Evolutionary conservation across 2,329 filamentous ascomycete genomes (phyloP).

Genomic region (Talaromyces islandicus): DNA sequence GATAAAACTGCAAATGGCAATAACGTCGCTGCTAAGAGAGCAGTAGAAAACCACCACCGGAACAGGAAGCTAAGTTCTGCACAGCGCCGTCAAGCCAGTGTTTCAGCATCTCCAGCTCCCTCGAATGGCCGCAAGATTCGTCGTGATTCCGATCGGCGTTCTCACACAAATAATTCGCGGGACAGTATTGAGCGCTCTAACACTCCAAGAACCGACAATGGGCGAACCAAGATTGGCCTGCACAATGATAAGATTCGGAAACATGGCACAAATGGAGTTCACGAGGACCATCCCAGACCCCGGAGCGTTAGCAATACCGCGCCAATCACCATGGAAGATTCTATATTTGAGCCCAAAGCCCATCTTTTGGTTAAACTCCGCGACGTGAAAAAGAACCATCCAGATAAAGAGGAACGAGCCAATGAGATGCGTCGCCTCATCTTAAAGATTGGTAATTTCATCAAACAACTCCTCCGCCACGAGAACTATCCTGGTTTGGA

Average conservation of each 20-base stretch:
- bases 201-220: slow-evolving; percentile 33
- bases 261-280: slow-evolving; percentile 26
- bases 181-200: slow-evolving; percentile 38
- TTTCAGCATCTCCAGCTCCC: slow-evolving; percentile 42
- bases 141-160: slow-evolving; percentile 38
- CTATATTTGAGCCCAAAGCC: slow-evolving; percentile 43
- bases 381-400: slow-evolving; percentile 40
- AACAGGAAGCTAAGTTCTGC: slow-evolving; percentile 63
- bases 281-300: slow-evolving; percentile 30
- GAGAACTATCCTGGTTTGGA: slow-evolving; percentile 35
- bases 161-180: slow-evolving; percentile 34
- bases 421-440: slow-evolving; percentile 38
- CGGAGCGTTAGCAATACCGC: slow-evolving; percentile 33
- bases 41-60: slow-evolving; percentile 87
- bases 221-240: slow-evolving; percentile 29
- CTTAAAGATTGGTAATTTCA: slow-evolving; percentile 42
- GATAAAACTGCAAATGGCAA: slow-evolving; percentile 68
- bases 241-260: slow-evolving; percentile 28
- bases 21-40: slow-evolving; percentile 62
- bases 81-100: slow-evolving; percentile 28
- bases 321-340: slow-evolving; percentile 32
- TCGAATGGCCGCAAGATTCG: slow-evolving; percentile 35
- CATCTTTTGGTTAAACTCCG: slow-evolving; percentile 39
- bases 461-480: slow-evolving; percentile 32
- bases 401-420: slow-evolving; percentile 38